phyloP scores from a whole-genome alignment of 306 rosid species.

The Dryas octopetala region DNA sequence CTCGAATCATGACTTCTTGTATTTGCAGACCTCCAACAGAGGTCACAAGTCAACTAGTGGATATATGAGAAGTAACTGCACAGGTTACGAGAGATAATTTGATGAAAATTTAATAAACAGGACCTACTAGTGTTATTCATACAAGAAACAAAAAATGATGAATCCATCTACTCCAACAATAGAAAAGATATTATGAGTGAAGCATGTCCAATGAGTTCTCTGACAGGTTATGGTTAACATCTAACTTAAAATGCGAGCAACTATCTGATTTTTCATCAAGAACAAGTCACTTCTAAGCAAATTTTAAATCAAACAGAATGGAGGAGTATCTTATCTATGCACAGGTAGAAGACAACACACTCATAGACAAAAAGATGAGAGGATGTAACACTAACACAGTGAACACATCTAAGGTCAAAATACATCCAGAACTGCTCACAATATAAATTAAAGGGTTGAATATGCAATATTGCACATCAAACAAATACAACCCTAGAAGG shows the following conservation, averaged over 20 bases:
- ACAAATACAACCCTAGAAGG: background rate
- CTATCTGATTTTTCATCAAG: conserved; percentile 1
- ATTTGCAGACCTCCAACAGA: background rate
- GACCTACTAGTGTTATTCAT: background rate
- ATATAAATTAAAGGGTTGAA: background rate
- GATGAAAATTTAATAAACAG: background rate
- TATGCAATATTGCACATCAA: background rate
- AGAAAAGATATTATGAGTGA: background rate
- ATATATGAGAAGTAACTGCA: background rate
- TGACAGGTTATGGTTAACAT: background rate
- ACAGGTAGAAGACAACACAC: background rate
- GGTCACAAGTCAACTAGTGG: background rate
- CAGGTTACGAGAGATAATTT: background rate
- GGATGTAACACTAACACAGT: background rate
- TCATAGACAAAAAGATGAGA: background rate
- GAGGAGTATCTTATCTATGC: background rate
- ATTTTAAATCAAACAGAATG: background rate
- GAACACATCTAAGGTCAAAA: background rate
- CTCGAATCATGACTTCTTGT: background rate
- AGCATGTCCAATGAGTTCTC: background rate
- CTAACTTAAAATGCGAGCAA: background rate
- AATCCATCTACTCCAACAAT: background rate
- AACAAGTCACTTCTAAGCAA: background rate
- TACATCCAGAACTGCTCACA: background rate
- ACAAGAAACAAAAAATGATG: background rate